Evolutionary conservation across 768 basidiomycete species (phyloP).

Genomic region (Royoungia palumana): DNA sequence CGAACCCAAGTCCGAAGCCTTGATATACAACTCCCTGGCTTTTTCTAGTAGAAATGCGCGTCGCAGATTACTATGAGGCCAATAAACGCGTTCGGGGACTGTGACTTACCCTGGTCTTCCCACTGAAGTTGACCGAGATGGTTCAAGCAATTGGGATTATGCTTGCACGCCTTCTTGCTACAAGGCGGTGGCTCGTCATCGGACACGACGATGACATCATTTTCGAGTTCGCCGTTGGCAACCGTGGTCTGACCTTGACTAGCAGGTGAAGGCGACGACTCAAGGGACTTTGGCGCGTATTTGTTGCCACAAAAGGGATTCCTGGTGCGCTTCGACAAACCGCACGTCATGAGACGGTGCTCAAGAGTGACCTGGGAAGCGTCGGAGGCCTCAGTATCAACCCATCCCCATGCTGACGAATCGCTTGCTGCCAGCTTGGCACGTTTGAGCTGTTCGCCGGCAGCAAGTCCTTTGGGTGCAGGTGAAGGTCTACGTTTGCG

Average conservation of each 20-base stretch:
- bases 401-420: constrained; percentile 75
- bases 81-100: constrained; percentile 10
- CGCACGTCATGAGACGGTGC: constrained; percentile 66
- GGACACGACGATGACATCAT: constrained; percentile 67
- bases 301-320: constrained; percentile 59
- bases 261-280: constrained; percentile 8
- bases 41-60: constrained; percentile 38
- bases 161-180: constrained; percentile 60
- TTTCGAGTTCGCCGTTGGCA: constrained; percentile 45
- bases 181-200: constrained; percentile 62
- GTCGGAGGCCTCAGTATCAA: constrained; percentile 58
- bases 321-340: constrained; percentile 51
- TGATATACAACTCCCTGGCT: constrained; percentile 49
- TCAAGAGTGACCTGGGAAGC: constrained; percentile 60
- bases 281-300: constrained; percentile 34
- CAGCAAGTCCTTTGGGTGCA: constrained; percentile 47
- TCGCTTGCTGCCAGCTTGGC: constrained; percentile 45
- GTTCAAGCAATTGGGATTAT: constrained; percentile 84
- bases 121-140: constrained; percentile 82
- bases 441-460: constrained; percentile 64
- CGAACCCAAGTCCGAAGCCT: constrained; percentile 47
- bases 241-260: constrained; percentile 10
- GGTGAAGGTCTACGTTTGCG: constrained; percentile 54
- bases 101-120: constrained; percentile 61
- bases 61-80: not conserved